Conservation (phyloP, 805 yeast species). For the Candida dajiaensis region DNA sequence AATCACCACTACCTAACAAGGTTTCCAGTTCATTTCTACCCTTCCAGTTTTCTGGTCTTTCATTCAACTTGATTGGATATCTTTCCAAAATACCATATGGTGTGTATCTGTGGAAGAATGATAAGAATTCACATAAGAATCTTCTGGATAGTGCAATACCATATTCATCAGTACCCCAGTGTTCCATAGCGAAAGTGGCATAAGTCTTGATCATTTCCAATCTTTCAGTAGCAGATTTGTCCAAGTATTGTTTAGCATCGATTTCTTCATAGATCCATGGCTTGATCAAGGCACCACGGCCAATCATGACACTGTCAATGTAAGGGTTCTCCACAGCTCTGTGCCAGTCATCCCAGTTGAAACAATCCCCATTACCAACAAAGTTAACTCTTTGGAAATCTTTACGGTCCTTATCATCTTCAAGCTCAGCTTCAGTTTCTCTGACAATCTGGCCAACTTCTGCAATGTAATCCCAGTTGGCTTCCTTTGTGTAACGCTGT, state of each 20-base stretch:
- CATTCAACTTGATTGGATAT: slow-evolving; percentile 83
- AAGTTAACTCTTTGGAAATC: slow-evolving; percentile 68
- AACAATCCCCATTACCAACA: slow-evolving; percentile 93
- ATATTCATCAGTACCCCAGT: slow-evolving; percentile 97
- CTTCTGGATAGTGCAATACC: slow-evolving; percentile 87
- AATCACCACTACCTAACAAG: slow-evolving; percentile 75
- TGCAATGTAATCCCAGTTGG: slow-evolving; percentile 87
- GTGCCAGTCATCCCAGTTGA: slow-evolving; percentile 84
- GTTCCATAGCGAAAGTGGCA: slow-evolving; percentile 79
- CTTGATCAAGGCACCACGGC: slow-evolving; percentile 94
- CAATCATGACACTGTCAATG: slow-evolving; percentile 94
- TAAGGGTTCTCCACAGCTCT: slow-evolving; percentile 56
- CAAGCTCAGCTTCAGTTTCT: slow-evolving; percentile 44
- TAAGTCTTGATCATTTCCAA: slow-evolving; percentile 66
- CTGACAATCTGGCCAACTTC: slow-evolving; percentile 67
- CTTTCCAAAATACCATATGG: slow-evolving; percentile 91
- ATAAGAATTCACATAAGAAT: slow-evolving; percentile 87
- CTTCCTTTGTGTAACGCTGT: slow-evolving; percentile 86
- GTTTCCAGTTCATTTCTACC: slow-evolving; percentile 95
- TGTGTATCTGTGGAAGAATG: slow-evolving; percentile 89
- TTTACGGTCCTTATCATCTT: slow-evolving; percentile 53
- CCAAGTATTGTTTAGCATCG: slow-evolving; percentile 82
- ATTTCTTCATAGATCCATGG: slow-evolving; percentile 99
- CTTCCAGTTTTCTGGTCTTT: slow-evolving; percentile 89
- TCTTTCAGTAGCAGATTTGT: slow-evolving; percentile 86